Conservation (phyloP, 228 moss, liverwort and hornwort species). For the Sphagnum fallax region DNA sequence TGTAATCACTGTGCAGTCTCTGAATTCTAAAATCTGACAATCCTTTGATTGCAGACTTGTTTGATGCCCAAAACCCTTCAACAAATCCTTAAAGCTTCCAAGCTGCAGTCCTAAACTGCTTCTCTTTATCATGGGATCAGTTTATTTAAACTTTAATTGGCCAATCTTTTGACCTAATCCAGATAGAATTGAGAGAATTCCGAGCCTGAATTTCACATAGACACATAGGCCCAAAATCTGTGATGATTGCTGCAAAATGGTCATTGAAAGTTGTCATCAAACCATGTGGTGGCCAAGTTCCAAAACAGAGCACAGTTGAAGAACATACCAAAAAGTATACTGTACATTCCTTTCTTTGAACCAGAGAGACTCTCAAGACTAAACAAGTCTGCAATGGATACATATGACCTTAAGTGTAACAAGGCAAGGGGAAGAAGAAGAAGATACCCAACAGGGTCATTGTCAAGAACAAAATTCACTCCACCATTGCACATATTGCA, state of each 20-base stretch:
- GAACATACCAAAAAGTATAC: too few species aligned
- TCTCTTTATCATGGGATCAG: background rate
- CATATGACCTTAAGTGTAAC: too few species aligned
- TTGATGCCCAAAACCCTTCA: background rate
- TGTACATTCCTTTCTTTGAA: too few species aligned
- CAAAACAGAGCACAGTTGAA: too few species aligned
- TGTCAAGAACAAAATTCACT: conserved; percentile 80
- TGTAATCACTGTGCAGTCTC: background rate
- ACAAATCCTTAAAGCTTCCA: background rate
- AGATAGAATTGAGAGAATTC: background rate
- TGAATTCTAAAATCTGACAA: background rate
- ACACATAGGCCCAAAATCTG: too few species aligned
- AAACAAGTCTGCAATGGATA: too few species aligned
- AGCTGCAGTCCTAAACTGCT: background rate
- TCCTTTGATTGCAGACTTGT: background rate
- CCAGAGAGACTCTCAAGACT: too few species aligned
- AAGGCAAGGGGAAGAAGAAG: too few species aligned
- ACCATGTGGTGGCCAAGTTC: too few species aligned
- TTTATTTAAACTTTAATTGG: background rate
- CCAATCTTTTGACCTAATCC: too few species aligned
- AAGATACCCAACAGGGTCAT: conserved; percentile 59
- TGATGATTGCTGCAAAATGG: too few species aligned
- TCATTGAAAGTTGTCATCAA: too few species aligned
- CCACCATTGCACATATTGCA: conserved; percentile 90
- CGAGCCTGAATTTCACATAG: background rate